Base-by-base conservation (phyloP, 345 rosid species). In the Eucalyptus coolabah region DNA sequence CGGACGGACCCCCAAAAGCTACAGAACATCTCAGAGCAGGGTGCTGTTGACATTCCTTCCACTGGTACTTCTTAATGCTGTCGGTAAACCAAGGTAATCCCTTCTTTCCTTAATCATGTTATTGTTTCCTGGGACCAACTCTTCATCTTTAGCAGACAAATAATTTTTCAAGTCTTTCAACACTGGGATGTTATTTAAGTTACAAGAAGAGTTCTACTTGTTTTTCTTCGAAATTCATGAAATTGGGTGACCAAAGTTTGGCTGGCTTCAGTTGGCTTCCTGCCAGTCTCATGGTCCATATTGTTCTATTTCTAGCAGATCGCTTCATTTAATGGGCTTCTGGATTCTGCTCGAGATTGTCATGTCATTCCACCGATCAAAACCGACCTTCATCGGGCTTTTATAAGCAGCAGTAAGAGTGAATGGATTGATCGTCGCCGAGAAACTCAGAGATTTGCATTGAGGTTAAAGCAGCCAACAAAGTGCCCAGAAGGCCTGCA, bases 341-440 rank as follows among this genome's bases (percentile, higher is more conserved):
- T 97, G 99, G 98, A 97, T 97, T 90, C 95, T 97, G 24, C 96
- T 96, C 86, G 98, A 97, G 95, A 97, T 95, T 90, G 99, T 97
- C 50, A 96, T 96, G 97, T 97, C 99, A 8, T 92, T 96, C 56
- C 98, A 95, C 72, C 93, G 98, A n/a, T 96, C 98, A 4, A 96
- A 97, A 91, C 98, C 97, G 34, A 96, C 98, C 12, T 96, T 96
- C 90, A 95, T 96, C 8, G 97, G 99, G 86, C 92, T 98, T 89
- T 89, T 97, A 8, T 98, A 97, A 91, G 94, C 96, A 91, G 95
- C 96, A 0, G 97, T 96, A n/a, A 92, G 98, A 90, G 98, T 96
- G 37, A 96, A 97, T 23, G 99, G 96, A 91, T 98, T 99, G 99
- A 94, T 98, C 45, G 98, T 98, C 45, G 96, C 99, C 2, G 97